Evolutionary conservation across 495 filamentous ascomycete species (phyloP), one percentile per base, ranked within the genome.

Genomic region (Clohesyomyces aquaticus): DNA sequence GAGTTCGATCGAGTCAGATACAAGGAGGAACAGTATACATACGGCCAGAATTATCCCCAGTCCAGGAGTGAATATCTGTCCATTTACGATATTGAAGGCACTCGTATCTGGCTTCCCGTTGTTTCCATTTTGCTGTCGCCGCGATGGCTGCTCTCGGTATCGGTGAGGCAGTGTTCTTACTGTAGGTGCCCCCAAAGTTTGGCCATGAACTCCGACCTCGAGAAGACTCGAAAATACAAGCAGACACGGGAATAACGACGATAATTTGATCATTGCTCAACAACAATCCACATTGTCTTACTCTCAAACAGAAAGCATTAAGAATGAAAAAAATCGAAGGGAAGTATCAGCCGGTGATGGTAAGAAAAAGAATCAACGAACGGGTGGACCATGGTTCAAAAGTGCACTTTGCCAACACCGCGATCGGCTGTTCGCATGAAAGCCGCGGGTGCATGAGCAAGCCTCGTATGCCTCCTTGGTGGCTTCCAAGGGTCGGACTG

Each of bases 201-300:
- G 65, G 21, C 35, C 52, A 25, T 43, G 0, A 25, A 50, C 59
- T 38, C 25, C 32, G n/a, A 42, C 22, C 51, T 52, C 58, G 57
- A 67, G 42, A 53, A 26, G 10, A 38, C 35, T 41, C 3, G 29
- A 52, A 53, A 53, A 4, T 25, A 63, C n/a, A 47, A 67, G 47
- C 25, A 58, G 9, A 53, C 23, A 46, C 28, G 32, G 47, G 29
- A 58, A 47, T 19, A 58, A 42, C 9, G 50, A 49, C 1, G 53
- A 63, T 53, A 59, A 19, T 46, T 47, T 58, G 58, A 59, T 59
- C 65, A 67, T 67, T 59, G 65, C 65, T 67, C 65, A 67, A 62
- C 58, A 63, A 67, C 54, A 38, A 58, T 56, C 23, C 25, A 22
- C 46, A 63, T 58, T n/a, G 11, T 56, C 50, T 38, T 27, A 19